Evolutionary conservation across 495 filamentous ascomycete species (phyloP).

Genomic region (Aspergillus ellipticus): DNA sequence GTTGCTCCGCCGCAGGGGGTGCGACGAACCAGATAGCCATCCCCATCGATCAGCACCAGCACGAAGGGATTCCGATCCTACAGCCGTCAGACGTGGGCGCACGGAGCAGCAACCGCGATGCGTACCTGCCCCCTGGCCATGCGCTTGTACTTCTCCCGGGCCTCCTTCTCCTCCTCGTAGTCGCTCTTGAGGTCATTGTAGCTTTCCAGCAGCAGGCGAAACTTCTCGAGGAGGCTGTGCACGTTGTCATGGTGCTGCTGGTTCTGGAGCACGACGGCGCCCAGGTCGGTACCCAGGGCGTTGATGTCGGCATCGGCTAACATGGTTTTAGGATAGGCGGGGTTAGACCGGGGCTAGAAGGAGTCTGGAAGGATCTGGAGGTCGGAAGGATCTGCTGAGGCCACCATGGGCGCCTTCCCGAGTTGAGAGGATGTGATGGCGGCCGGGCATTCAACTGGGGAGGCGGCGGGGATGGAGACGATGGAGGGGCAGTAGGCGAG

Average conservation of each 20-base stretch:
- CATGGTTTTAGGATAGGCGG: slow-evolving; percentile 21
- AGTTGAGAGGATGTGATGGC: not conserved
- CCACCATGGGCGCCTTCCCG: not conserved
- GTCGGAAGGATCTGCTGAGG: not conserved
- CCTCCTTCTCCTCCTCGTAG: slow-evolving; percentile 54
- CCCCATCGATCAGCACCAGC: slow-evolving; percentile 58
- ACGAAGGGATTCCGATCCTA: slow-evolving; percentile 58
- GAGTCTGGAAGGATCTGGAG: not conserved
- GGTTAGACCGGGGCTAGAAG: not conserved
- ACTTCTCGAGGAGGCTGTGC: slow-evolving; percentile 34
- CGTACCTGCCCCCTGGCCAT: slow-evolving; percentile 46
- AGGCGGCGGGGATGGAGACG: not conserved
- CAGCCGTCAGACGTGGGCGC: not conserved
- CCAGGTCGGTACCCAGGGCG: slow-evolving; percentile 27
- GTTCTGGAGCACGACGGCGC: slow-evolving; percentile 25
- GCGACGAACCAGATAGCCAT: slow-evolving; percentile 49
- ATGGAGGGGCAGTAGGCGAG: too few relatives aligned
- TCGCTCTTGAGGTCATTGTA: slow-evolving; percentile 54
- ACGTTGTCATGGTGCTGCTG: slow-evolving; percentile 35
- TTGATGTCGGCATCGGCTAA: slow-evolving; percentile 39
- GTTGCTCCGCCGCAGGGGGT: not conserved
- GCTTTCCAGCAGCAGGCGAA: slow-evolving; percentile 41
- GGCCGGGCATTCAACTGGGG: not conserved
- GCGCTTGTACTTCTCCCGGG: slow-evolving; percentile 51
- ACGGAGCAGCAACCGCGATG: not conserved